Conservation (phyloP, 306 rosid genomes). For the Macrotyloma uniflorum region DNA sequence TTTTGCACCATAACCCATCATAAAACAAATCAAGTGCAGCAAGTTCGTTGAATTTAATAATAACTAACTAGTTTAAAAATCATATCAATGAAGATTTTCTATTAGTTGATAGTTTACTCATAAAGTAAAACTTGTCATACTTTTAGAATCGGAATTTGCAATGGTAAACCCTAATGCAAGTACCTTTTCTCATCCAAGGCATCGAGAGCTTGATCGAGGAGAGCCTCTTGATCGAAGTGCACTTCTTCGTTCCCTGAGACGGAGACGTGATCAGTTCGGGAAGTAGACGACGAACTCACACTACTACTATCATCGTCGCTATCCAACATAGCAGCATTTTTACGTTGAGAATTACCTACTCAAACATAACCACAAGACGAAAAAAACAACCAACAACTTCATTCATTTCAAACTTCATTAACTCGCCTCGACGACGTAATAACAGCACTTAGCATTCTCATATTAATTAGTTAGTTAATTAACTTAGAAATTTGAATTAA, state of each 20-base stretch:
- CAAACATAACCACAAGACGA: background rate
- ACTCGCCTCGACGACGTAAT: background rate
- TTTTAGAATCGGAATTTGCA: background rate
- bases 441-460: background rate
- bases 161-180: background rate
- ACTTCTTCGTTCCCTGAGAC: slow-evolving; percentile 65
- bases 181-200: slow-evolving; percentile 87
- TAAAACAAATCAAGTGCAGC: background rate
- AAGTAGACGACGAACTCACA: slow-evolving; percentile 76
- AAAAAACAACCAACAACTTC: background rate
- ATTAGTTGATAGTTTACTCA: background rate
- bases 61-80: background rate
- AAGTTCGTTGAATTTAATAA: background rate
- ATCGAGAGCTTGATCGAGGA: slow-evolving; percentile 91
- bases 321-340: slow-evolving; percentile 64
- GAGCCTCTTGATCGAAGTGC: slow-evolving; percentile 63
- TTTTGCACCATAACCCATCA: too few species aligned
- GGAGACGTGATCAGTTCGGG: slow-evolving; percentile 62
- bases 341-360: slow-evolving; percentile 79
- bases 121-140: background rate
- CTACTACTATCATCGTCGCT: slow-evolving; percentile 81
- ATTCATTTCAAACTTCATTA: slow-evolving; percentile 3
- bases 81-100: background rate
- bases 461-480: background rate
- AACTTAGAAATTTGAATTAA: background rate